Evolutionary conservation across 2,329 filamentous ascomycete genomes (phyloP), one percentile per base, ranked within the genome.

Genomic region (Blastomyces parvus): DNA sequence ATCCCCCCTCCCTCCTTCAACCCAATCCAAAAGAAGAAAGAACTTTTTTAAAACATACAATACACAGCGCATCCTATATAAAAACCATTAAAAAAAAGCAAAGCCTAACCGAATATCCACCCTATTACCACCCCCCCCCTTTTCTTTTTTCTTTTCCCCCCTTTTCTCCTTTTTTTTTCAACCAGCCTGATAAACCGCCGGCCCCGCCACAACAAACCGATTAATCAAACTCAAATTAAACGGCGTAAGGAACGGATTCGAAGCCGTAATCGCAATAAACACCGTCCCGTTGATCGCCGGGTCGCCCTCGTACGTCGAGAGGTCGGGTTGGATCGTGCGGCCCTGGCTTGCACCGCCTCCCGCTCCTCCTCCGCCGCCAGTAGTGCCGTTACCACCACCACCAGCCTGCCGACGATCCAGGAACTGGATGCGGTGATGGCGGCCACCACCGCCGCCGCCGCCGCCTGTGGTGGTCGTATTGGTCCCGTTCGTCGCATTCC

Each of bases 211-310:
- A 46, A 94, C 86, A 69, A 91, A 88, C 0, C 88, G 85, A 67
- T 94, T 93, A 25, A 93, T 80, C 80, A 84, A 81, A 30, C 80
- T 83, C 63, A 93, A 64, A 71, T 94, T 94, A 75, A 90, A 93
- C 0, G 89, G 87, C 9, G 89, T 92, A 1, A 92, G 80, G 65
- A 80, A 85, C 0, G 86, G 67, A 67, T 91, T 82, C 0, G 74
- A 72, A 69, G 92, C 89, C 0, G 89, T 93, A 14, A 95, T 72
- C 0, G 86, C 88, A 56, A 95, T 77, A 72, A 93, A 94, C 76
- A 91, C 88, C 4, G 90, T 94, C 0, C 84, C 88, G 67, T 94
- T 94, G 59, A 89, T 80, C 1, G 84, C 83, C 0, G 86, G 86
- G 63, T 91, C 86, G 0, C 84, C 84, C 64, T 82, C 79, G 70